Evolutionary conservation across 169 alveolate species (phyloP).

Genomic region (Plasmodium reichenowi): DNA sequence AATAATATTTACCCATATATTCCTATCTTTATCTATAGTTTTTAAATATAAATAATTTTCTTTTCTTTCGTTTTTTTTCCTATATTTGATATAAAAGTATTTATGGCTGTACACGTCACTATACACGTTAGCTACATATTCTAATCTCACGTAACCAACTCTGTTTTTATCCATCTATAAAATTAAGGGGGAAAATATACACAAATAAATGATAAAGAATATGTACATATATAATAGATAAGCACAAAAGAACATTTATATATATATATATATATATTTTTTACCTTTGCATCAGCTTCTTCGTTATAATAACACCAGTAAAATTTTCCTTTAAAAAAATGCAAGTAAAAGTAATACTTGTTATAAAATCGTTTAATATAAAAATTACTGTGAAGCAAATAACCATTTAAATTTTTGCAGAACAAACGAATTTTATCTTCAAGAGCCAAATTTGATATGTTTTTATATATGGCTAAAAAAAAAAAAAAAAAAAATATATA

Average conservation of each 20-base stretch:
- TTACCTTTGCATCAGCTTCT: conserved; percentile 64
- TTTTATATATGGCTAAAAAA: conserved; percentile 33
- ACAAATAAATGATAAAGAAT: background rate
- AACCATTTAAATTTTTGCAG: conserved; percentile 49
- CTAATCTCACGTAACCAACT: conserved; percentile 57
- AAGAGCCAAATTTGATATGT: conserved; percentile 39
- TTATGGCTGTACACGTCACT: conserved; percentile 64
- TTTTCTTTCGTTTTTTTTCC: conserved; percentile 53
- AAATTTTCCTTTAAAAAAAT: conserved; percentile 60
- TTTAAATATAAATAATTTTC: conserved; percentile 56
- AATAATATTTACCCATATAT: conserved; percentile 58
- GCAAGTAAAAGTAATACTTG: conserved; percentile 54
- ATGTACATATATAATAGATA: background rate
- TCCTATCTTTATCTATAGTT: conserved; percentile 54
- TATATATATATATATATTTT: background rate
- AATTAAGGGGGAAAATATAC: background rate
- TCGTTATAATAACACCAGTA: conserved; percentile 73
- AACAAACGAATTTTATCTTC: conserved; percentile 69
- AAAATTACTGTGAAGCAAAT: conserved; percentile 53
- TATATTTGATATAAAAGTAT: conserved; percentile 52
- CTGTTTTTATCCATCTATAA: conserved; percentile 51
- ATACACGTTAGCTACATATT: conserved; percentile 36
- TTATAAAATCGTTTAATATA: conserved; percentile 53
- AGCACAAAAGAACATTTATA: background rate
- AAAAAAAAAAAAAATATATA: background rate